phyloP scores from a whole-genome alignment of 148 eudicot species.

The Chenopodium album region DNA sequence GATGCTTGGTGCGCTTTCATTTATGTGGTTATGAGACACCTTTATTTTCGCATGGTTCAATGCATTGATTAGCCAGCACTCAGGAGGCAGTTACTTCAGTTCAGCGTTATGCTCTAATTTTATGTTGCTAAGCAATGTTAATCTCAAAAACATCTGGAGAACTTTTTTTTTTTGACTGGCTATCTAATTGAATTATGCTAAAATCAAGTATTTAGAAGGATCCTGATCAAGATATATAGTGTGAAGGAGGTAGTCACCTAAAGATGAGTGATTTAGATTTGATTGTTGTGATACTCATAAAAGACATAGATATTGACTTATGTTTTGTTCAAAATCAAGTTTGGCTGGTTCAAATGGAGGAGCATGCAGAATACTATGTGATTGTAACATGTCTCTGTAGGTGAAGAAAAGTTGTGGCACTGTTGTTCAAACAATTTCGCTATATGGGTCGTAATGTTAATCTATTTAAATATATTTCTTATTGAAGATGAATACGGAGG shows the following conservation, averaged over 20 bases:
- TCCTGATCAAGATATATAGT: no score
- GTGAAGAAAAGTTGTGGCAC: background rate
- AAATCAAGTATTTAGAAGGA: background rate
- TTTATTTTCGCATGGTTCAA: background rate
- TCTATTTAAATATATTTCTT: background rate
- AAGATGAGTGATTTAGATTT: background rate
- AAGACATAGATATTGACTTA: background rate
- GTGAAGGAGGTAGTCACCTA: background rate
- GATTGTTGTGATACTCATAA: background rate
- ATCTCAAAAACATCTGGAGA: background rate
- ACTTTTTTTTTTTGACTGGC: background rate
- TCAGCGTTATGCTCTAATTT: background rate
- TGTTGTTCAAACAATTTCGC: background rate
- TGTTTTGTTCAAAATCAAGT: background rate
- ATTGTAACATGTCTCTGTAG: background rate
- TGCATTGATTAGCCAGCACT: background rate
- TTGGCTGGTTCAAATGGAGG: background rate
- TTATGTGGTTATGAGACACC: background rate
- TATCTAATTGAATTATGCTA: background rate
- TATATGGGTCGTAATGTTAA: background rate
- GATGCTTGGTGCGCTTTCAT: conserved; percentile 1
- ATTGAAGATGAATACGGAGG: background rate
- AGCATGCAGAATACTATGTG: background rate
- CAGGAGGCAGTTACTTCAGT: background rate
- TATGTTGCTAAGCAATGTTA: background rate